phyloP scores from a whole-genome alignment of 306 rosid genomes.

The Lablab purpureus region DNA sequence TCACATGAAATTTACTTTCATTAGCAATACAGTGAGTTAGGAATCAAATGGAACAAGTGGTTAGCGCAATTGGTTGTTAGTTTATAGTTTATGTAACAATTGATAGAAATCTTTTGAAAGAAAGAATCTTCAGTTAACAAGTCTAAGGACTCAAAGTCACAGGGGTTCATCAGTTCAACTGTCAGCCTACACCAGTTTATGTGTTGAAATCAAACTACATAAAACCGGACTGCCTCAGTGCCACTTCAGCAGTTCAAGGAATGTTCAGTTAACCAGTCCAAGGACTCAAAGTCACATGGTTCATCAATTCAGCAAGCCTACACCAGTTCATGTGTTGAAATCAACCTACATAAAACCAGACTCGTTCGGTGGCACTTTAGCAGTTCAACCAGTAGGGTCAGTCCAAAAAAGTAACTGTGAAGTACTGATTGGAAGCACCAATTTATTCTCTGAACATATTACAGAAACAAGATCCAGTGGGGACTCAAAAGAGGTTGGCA shows the following conservation, averaged over 20 bases:
- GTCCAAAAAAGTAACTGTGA: background rate
- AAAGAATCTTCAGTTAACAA: conserved; percentile 13
- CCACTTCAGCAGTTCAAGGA: too few species aligned
- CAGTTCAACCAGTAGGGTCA: background rate
- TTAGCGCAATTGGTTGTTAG: background rate
- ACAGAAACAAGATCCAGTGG: conserved; percentile 9
- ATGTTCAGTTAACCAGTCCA: too few species aligned
- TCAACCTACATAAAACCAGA: too few species aligned
- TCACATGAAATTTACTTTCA: conserved; percentile 22
- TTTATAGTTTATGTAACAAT: conserved; percentile 20
- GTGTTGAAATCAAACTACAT: conserved; percentile 20
- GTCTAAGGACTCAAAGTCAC: conserved; percentile 25
- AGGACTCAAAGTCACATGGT: too few species aligned
- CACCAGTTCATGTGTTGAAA: too few species aligned
- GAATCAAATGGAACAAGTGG: background rate
- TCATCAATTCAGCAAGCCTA: too few species aligned
- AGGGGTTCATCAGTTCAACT: conserved; percentile 13
- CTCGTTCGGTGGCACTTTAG: too few species aligned
- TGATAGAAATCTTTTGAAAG: background rate
- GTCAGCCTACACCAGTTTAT: conserved; percentile 16
- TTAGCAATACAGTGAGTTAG: conserved; percentile 15
- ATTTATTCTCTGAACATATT: conserved; percentile 27
- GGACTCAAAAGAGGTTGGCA: background rate
- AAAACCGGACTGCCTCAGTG: conserved; percentile 5
- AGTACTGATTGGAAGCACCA: conserved; percentile 18